Conservation (phyloP, 2,329 filamentous ascomycete species). For the Parasarocladium wereldwijsianum region DNA sequence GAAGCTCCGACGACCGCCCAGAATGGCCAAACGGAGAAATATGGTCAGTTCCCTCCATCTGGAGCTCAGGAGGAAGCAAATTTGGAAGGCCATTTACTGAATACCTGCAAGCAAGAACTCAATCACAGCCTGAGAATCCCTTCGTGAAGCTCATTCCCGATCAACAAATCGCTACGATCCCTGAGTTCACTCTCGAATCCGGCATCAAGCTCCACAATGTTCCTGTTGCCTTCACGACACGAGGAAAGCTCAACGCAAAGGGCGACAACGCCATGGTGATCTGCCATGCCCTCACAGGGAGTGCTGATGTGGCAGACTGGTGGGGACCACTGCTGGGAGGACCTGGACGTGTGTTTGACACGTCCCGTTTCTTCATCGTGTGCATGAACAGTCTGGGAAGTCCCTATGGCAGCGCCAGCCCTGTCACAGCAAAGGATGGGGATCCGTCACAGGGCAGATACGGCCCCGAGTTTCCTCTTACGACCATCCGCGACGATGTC, state of each 20-base stretch:
- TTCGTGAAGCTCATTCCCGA: conserved; percentile 76
- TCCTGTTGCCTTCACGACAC: conserved; percentile 52
- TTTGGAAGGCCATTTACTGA: conserved; percentile 40
- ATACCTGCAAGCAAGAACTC: conserved; percentile 50
- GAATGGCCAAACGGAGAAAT: too few relatives aligned
- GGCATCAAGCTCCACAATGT: conserved; percentile 70
- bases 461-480: conserved; percentile 90
- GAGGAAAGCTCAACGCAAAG: conserved; percentile 42
- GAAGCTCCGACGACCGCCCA: too few relatives aligned
- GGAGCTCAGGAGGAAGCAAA: too few relatives aligned
- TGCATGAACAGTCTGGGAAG: conserved; percentile 79
- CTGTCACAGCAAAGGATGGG: conserved; percentile 77
- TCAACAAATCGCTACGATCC: conserved; percentile 74
- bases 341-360: conserved; percentile 65
- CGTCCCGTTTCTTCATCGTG: conserved; percentile 69
- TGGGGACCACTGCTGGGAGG: conserved; percentile 74
- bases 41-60: too few relatives aligned
- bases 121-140: conserved; percentile 76
- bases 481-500: conserved; percentile 90
- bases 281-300: conserved; percentile 76
- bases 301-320: conserved; percentile 75
- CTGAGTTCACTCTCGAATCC: conserved; percentile 84
- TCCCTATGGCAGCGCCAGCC: conserved; percentile 77
- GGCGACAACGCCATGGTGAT: conserved; percentile 59
- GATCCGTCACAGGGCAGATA: conserved; percentile 61